Conservation (phyloP, 2,329 filamentous ascomycete genomes). For the Nemania sp. region DNA sequence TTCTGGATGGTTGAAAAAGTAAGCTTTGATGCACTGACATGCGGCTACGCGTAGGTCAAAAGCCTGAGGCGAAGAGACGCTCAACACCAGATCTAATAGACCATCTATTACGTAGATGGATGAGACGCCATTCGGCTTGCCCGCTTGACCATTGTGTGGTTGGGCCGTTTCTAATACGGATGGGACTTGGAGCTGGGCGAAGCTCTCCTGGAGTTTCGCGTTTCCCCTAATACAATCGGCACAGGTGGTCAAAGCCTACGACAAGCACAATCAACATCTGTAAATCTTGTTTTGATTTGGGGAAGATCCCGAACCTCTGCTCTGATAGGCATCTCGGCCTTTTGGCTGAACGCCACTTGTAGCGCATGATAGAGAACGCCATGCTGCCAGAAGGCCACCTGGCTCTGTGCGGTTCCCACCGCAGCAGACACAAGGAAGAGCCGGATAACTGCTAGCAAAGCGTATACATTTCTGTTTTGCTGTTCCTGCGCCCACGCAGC, state of each 20-base stretch:
- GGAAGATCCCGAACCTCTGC: conserved; percentile 58
- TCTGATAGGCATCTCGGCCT: conserved; percentile 75
- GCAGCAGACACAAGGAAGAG: conserved; percentile 85
- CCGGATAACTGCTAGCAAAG: conserved; percentile 81
- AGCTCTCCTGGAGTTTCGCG: conserved; percentile 77
- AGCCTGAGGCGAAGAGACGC: conserved; percentile 64
- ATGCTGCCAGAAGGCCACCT: conserved; percentile 81
- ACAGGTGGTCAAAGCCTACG: conserved; percentile 74
- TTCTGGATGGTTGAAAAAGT: conserved; percentile 79
- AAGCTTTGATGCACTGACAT: conserved; percentile 89
- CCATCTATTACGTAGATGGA: conserved; percentile 92
- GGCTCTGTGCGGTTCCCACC: conserved; percentile 78
- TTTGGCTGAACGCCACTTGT: conserved; percentile 77
- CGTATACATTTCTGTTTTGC: conserved; percentile 88
- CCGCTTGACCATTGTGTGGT: conserved; percentile 44
- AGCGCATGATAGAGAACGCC: conserved; percentile 79
- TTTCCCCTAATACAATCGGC: conserved; percentile 89
- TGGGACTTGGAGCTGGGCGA: conserved; percentile 82
- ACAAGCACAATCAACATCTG: conserved; percentile 33
- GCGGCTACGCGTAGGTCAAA: conserved; percentile 84
- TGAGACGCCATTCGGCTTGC: conserved; percentile 53
- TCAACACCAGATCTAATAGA: conserved; percentile 79
- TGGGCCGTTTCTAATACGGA: conserved; percentile 53
- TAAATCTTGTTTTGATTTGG: conserved; percentile 22
- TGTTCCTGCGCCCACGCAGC: conserved; percentile 77